Conservation (phyloP, 805 yeast genomes). For the Metschnikowia matae region DNA sequence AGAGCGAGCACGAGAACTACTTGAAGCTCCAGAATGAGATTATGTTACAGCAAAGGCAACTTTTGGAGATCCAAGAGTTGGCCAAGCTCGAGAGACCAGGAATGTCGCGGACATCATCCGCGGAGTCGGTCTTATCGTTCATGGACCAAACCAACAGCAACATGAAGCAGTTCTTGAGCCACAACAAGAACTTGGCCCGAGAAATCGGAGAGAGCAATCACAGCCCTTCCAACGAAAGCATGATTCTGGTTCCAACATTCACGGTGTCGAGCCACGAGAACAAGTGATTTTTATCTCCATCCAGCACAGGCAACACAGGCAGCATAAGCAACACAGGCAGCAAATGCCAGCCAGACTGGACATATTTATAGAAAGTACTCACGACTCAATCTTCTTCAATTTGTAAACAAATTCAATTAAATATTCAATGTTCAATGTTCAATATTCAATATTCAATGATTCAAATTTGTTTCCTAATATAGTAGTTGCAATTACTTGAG, state of each 20-base stretch:
- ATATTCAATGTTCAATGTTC: too few relatives aligned
- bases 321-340: not conserved
- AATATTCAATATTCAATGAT: too few relatives aligned
- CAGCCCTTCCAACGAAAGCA: conserved; percentile 8
- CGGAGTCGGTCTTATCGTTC: conserved; percentile 16
- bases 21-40: conserved; percentile 36
- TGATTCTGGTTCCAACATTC: conserved; percentile 14
- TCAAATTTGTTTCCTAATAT: too few relatives aligned
- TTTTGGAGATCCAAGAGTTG: conserved; percentile 20
- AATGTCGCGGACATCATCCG: conserved; percentile 14
- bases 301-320: not conserved
- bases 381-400: not conserved
- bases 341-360: not conserved
- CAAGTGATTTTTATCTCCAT: not conserved
- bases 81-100: conserved; percentile 8
- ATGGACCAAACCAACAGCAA: conserved; percentile 12
- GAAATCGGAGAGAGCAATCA: conserved; percentile 8
- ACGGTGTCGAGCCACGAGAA: conserved; percentile 14
- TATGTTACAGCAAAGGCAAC: conserved; percentile 34
- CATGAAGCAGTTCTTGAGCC: conserved; percentile 13
- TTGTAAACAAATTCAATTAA: too few relatives aligned
- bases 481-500: too few relatives aligned
- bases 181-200: conserved; percentile 13
- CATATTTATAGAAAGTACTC: not conserved
- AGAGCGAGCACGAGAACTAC: conserved; percentile 33